These are phyloP conservation scores for Sporothrix brunneoviolacea DNA, from an alignment of 2,329 filamentous ascomycete genomes.

Conservation along the genomic window DNA sequence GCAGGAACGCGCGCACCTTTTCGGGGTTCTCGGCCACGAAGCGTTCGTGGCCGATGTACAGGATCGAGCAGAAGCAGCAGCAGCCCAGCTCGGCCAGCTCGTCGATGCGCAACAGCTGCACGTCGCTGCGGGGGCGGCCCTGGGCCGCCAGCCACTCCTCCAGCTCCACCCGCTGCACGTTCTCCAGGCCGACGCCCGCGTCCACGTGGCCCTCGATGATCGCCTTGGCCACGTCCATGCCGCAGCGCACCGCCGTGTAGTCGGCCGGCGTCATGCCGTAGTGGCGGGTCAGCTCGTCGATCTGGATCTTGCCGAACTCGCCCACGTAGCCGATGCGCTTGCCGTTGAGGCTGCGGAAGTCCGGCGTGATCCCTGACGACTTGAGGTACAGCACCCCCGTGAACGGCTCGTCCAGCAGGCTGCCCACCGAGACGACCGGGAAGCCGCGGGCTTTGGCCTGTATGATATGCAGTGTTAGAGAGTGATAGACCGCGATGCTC, in stretches of 20 bases:
- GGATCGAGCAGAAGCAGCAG: conserved; percentile 77
- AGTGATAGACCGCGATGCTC: no score
- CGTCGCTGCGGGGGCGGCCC: conserved; percentile 57
- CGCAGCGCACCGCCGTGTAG: conserved; percentile 71
- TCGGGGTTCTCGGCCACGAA: conserved; percentile 62
- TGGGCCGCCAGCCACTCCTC: conserved; percentile 66
- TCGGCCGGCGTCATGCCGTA: conserved; percentile 40
- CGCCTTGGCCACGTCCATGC: conserved; percentile 74
- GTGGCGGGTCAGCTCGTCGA: conserved; percentile 72
- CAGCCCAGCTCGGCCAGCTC: conserved; percentile 72
- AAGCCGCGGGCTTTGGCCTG: conserved; percentile 69
- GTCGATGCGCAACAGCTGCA: conserved; percentile 76
- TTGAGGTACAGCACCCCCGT: conserved; percentile 51
- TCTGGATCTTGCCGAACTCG: conserved; percentile 78
- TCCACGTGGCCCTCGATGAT: conserved; percentile 56
- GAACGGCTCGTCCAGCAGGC: conserved; percentile 72
- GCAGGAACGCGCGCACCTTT: conserved; percentile 61
- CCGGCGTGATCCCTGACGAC: conserved; percentile 63
- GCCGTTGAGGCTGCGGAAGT: conserved; percentile 66
- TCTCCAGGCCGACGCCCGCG: conserved; percentile 67
- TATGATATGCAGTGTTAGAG: no score
- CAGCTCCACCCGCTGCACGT: conserved; percentile 77
- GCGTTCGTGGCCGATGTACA: conserved; percentile 71
- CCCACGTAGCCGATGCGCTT: conserved; percentile 52
- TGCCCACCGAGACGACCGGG: conserved; percentile 65